Conservation (phyloP, 2,329 filamentous ascomycete species). For the Monilinia vaccinii-corymbosi region DNA sequence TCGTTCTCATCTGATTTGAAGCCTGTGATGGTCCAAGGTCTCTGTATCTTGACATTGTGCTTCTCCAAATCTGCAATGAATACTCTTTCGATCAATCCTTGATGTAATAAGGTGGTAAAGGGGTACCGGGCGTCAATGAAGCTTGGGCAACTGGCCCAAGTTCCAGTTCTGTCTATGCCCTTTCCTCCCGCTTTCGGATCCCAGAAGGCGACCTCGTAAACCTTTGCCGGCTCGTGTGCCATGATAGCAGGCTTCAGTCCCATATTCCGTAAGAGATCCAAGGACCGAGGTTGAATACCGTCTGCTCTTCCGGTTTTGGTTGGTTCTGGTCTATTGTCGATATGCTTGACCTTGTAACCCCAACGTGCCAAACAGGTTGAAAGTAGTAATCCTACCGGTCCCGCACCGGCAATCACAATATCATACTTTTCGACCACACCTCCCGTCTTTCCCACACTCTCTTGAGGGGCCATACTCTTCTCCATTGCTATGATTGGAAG, state of each 20-base stretch:
- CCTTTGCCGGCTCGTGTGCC: constrained; percentile 76
- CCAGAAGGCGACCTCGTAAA: constrained; percentile 72
- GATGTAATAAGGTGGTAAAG: constrained; percentile 62
- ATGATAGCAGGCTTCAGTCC: constrained; percentile 81
- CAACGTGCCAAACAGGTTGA: constrained; percentile 83
- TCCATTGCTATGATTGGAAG: constrained; percentile 15
- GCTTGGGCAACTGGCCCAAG: constrained; percentile 80
- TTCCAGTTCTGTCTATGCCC: constrained; percentile 56
- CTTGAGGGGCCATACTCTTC: constrained; percentile 14
- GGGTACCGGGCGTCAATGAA: constrained; percentile 69
- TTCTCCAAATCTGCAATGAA: constrained; percentile 58
- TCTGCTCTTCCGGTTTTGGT: constrained; percentile 82
- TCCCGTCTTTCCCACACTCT: constrained; percentile 12
- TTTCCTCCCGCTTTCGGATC: constrained; percentile 47
- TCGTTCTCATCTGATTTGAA: constrained; percentile 49
- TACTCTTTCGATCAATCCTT: constrained; percentile 62
- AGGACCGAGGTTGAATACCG: constrained; percentile 81
- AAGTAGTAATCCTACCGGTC: constrained; percentile 78
- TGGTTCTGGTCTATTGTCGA: constrained; percentile 81
- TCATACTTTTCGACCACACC: constrained; percentile 39
- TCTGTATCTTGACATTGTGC: constrained; percentile 50
- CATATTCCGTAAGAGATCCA: constrained; percentile 83
- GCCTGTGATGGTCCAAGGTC: constrained; percentile 55
- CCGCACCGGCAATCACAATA: constrained; percentile 78
- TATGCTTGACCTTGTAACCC: constrained; percentile 93